A percentile compares a stretch with the other conserved stretches of the same genome.
These are phyloP conservation scores for Populus tomentosa DNA, from an alignment of 441 rosid genomes.

Conservation along the genomic window DNA sequence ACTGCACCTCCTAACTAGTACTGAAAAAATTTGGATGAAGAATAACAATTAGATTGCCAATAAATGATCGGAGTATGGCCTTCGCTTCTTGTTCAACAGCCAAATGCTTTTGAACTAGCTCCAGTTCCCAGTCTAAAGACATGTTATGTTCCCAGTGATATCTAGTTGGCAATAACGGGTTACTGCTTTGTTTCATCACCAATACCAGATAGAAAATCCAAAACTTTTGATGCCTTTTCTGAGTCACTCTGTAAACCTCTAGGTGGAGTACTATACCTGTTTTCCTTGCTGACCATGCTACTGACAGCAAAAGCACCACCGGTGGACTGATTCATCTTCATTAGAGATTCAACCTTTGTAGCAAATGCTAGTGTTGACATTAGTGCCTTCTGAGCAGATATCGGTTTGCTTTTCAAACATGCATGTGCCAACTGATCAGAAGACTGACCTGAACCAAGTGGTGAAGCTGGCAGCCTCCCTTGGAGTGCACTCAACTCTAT, in stretches of 20 bases:
- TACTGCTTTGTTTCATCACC: constrained; percentile 23
- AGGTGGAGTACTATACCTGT: constrained; percentile 5
- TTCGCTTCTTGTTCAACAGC: neutral
- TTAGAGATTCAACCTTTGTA: constrained; percentile 47
- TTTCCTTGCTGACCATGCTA: constrained; percentile 14
- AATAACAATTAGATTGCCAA: neutral
- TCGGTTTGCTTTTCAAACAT: constrained; percentile 29
- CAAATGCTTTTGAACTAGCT: neutral
- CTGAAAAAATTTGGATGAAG: neutral
- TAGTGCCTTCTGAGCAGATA: constrained; percentile 44
- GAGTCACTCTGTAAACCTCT: constrained; percentile 31
- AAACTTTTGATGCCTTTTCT: constrained; percentile 38
- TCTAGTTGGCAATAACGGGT: neutral
- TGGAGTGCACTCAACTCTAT: constrained; percentile 16
- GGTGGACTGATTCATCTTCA: constrained; percentile 32
- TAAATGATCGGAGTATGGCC: neutral
- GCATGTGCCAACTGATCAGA: constrained; percentile 24
- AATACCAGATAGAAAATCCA: constrained; percentile 49
- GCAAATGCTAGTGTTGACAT: constrained; percentile 58
- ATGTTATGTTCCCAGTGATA: neutral
- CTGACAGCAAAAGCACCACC: constrained; percentile 13
- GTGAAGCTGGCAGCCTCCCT: constrained; percentile 16
- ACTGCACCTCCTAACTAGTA: neutral
- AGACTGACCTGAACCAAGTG: constrained; percentile 24
- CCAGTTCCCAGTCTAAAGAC: neutral